Base-by-base conservation (phyloP, 495 filamentous ascomycete species). In the Poronia punctata region DNA sequence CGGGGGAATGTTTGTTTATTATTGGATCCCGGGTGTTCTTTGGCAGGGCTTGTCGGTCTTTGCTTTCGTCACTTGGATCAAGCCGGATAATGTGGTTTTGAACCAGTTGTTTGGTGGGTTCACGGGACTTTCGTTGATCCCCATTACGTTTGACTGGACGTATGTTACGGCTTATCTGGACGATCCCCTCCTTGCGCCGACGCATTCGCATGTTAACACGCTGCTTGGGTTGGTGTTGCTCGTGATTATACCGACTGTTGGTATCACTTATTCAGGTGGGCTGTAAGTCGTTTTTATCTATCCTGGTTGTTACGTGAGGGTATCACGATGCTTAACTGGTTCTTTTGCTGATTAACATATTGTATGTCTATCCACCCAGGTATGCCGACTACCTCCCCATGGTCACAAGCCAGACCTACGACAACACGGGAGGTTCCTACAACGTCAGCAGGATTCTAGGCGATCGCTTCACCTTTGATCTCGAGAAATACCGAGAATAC, bases 81-180 rank as follows among this genome's bases (percentile, higher is more conserved):
- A 44, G 17, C 72, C 72, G 5, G 60, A 72, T 16, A 81, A 79
- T 38, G 63, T 76, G 3, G 67, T 80, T 10, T 57, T 80, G 28
- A 80, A 80, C 39, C 76, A 80, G 53, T 60, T 80, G 2, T 80
- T 80, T 36, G 79, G 79, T 20, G 76, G 77, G 2, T 75, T 56
- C 45, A 75, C 73, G 4, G 79, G 79, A 0, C 53, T 83, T 10
- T 79, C 75, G 1, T 53, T 83, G 15, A 63, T 81, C 9, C 78
- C 78, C 0, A 71, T 83, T 22, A 79, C 77, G 0, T 79, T 82
- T 42, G 78, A 82, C 62, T 82, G 77, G 77, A 76, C 75, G 4
- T 74, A 79, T 31, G 67, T 82, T 36, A 70, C 74, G 0, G 74
- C 69, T 1, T 82, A 78, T 52, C 67, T 76, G 31, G 65, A 66